Conservation (phyloP, 2,329 filamentous ascomycete genomes). For the Beauveria sp. region DNA sequence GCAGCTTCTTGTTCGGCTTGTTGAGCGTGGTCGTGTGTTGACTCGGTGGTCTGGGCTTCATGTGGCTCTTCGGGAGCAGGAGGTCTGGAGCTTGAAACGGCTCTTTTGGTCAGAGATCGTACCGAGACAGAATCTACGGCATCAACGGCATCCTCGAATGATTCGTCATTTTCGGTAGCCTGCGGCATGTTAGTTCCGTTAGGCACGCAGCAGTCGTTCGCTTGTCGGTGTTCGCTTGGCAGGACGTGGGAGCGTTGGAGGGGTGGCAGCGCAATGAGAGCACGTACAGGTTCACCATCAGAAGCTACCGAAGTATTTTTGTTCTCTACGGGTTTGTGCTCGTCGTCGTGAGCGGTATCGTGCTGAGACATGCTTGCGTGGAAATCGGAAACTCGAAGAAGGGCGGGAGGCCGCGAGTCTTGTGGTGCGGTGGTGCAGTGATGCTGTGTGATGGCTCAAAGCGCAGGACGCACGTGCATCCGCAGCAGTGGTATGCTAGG, state of each 20-base stretch:
- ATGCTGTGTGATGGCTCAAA: not conserved
- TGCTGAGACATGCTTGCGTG: slow-evolving; percentile 16
- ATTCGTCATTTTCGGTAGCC: slow-evolving; percentile 24
- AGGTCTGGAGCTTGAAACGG: slow-evolving; percentile 18
- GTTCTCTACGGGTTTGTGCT: slow-evolving; percentile 2
- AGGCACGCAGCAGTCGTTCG: not conserved
- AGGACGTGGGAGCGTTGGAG: not conserved
- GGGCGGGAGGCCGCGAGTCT: not conserved
- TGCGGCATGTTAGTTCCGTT: slow-evolving; percentile 16
- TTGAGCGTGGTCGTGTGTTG: not conserved
- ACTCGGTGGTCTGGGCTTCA: not conserved
- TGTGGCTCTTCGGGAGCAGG: slow-evolving; percentile 13
- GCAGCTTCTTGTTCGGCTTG: not conserved
- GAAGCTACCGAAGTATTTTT: not conserved
- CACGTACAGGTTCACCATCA: slow-evolving; percentile 2
- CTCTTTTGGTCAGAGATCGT: slow-evolving; percentile 54
- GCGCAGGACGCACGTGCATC: slow-evolving; percentile 6
- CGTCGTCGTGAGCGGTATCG: slow-evolving; percentile 12
- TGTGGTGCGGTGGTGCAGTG: not conserved
- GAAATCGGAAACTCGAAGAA: not conserved
- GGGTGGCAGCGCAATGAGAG: not conserved
- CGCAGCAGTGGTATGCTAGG: slow-evolving; percentile 1
- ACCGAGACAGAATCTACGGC: slow-evolving; percentile 46
- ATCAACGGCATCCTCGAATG: slow-evolving; percentile 77
- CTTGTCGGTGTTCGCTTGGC: not conserved